Evolutionary conservation across 352 stramenopile species (phyloP).

Genomic region (Thalassiosira hispida): DNA sequence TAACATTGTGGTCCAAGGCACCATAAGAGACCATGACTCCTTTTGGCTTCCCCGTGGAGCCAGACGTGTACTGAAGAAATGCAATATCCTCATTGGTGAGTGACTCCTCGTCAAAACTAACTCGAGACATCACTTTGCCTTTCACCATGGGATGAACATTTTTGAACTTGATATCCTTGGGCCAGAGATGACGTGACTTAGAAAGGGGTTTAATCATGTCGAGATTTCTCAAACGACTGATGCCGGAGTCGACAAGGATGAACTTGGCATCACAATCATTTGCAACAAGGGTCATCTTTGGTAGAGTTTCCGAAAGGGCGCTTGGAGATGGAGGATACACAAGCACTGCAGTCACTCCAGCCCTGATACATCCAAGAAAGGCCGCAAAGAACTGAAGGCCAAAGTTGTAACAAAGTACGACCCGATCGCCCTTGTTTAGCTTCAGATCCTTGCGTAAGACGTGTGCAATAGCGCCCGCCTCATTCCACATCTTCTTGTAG

Average conservation of each 20-base stretch:
- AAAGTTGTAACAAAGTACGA: conserved; percentile 13
- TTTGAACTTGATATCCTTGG: not conserved
- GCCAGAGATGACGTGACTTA: not conserved
- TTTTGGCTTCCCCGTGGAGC: conserved; percentile 93
- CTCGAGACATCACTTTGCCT: not conserved
- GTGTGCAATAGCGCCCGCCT: not conserved
- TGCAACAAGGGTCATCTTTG: not conserved
- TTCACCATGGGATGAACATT: not conserved
- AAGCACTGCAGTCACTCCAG: not conserved
- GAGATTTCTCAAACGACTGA: not conserved
- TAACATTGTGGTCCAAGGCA: conserved; percentile 92
- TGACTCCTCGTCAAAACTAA: not conserved
- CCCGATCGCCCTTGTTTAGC: conserved; percentile 5
- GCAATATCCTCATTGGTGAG: conserved; percentile 70
- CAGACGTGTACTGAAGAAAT: conserved; percentile 97
- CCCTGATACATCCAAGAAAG: not conserved
- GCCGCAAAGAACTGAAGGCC: conserved; percentile 14
- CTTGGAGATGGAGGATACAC: not conserved
- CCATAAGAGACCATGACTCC: conserved; percentile 94
- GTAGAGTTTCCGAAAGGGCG: not conserved
- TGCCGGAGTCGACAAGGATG: not conserved
- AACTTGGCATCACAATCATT: not conserved
- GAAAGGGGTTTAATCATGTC: not conserved
- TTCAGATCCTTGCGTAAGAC: conserved; percentile 2
- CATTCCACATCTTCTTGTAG: not conserved